phyloP scores from a whole-genome alignment of 176 grass and related monocot genomes.

The Eleusine indica region DNA sequence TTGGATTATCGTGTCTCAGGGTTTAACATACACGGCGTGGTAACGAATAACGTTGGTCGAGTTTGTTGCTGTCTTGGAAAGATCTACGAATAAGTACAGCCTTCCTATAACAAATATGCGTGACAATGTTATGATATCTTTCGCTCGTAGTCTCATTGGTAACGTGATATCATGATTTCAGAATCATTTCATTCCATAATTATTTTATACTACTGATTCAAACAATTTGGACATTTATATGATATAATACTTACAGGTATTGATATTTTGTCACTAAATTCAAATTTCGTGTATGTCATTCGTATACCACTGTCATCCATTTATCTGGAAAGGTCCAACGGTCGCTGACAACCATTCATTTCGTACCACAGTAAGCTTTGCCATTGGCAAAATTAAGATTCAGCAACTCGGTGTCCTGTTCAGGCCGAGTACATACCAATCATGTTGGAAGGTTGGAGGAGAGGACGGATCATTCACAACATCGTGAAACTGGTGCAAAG shows the following conservation, averaged over 20 bases:
- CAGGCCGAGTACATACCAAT: background rate
- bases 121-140: too few species aligned
- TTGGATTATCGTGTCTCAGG: background rate
- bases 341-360: background rate
- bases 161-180: background rate
- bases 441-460: background rate
- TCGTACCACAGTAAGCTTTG: background rate
- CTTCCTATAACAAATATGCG: background rate
- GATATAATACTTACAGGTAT: too few species aligned
- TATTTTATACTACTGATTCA: background rate
- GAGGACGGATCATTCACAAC: background rate
- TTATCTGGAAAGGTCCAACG: background rate
- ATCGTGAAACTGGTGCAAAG: background rate
- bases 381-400: background rate
- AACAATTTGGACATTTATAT: background rate
- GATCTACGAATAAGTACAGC: too few species aligned
- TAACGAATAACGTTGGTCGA: background rate
- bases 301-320: background rate
- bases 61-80: background rate
- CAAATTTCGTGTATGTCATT: background rate
- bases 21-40: background rate
- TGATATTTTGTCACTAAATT: background rate
- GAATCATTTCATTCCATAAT: background rate
- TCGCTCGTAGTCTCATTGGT: too few species aligned
- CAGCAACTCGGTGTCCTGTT: background rate